Conservation (phyloP, 768 basidiomycete genomes). For the Udeniomyces megalosporus region DNA sequence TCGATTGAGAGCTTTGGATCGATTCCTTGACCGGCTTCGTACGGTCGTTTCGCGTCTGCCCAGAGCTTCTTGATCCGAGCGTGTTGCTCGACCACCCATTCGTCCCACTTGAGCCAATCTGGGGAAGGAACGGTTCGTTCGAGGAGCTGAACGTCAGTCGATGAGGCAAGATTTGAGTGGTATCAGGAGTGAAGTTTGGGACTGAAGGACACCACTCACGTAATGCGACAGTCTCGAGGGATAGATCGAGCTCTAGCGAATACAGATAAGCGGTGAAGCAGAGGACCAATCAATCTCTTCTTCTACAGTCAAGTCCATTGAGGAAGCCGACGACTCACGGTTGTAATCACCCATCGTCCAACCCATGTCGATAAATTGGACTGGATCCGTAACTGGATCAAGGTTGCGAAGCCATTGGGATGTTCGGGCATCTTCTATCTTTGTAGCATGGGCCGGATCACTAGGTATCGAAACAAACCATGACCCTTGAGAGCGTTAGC, state of each 20-base stretch:
- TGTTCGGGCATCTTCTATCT: slow-evolving; percentile 31
- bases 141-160: neutral
- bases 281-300: too few relatives aligned
- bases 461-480: neutral
- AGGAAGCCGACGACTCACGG: slow-evolving; percentile 22
- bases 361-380: slow-evolving; percentile 28
- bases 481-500: neutral
- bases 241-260: too few relatives aligned
- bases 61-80: slow-evolving; percentile 23
- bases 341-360: slow-evolving; percentile 32
- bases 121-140: neutral
- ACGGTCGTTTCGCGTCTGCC: slow-evolving; percentile 23
- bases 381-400: slow-evolving; percentile 28
- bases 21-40: slow-evolving; percentile 25
- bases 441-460: slow-evolving; percentile 26
- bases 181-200: neutral
- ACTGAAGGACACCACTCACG: too few relatives aligned
- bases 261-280: too few relatives aligned
- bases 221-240: too few relatives aligned
- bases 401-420: slow-evolving; percentile 31
- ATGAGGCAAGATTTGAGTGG: neutral
- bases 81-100: slow-evolving; percentile 28
- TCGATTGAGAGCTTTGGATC: slow-evolving; percentile 21
- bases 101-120: slow-evolving; percentile 30
- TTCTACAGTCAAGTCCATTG: too few relatives aligned